A percentile compares a stretch with the other conserved stretches of the same genome.
phyloP scores from a whole-genome alignment of 371 early-diverging fungal species.

The Dichotomocladium elegans region DNA sequence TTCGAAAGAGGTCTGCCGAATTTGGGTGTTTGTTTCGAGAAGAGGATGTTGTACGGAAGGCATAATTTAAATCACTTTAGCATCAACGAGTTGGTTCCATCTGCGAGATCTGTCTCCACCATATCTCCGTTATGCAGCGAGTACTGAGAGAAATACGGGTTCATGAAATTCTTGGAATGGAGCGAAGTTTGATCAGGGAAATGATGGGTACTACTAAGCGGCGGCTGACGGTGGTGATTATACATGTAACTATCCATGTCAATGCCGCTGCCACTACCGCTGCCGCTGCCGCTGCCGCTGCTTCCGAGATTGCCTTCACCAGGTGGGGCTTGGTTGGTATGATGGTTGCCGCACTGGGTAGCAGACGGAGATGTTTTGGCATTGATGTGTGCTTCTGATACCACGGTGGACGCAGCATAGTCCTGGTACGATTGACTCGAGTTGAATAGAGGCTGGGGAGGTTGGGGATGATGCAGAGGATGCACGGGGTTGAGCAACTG shows the following conservation, averaged over 20 bases:
- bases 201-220: constrained; percentile 22
- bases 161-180: constrained; percentile 19
- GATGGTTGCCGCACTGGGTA: too few relatives aligned
- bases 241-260: constrained; percentile 12
- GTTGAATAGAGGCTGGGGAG: not conserved
- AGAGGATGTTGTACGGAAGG: not conserved
- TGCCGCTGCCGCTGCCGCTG: not conserved
- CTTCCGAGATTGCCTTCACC: too few relatives aligned
- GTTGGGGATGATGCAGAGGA: constrained; percentile 14
- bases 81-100: constrained; percentile 21
- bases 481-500: constrained; percentile 39
- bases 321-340: too few relatives aligned
- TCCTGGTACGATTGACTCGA: not conserved
- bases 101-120: constrained; percentile 16
- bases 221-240: constrained; percentile 21
- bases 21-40: not conserved
- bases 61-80: constrained; percentile 16
- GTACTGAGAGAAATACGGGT: constrained; percentile 16
- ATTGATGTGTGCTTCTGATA: too few relatives aligned
- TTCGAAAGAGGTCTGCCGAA: too few relatives aligned
- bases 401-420: not conserved
- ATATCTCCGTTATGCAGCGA: constrained; percentile 18
- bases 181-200: constrained; percentile 3
- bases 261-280: constrained; percentile 7
- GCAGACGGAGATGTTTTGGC: too few relatives aligned